Percentiles rank a stretch among this genome's conserved stretches.
These are phyloP conservation scores for Botrytis fabae DNA, from an alignment of 2,329 filamentous ascomycete genomes.

Conservation along the genomic window DNA sequence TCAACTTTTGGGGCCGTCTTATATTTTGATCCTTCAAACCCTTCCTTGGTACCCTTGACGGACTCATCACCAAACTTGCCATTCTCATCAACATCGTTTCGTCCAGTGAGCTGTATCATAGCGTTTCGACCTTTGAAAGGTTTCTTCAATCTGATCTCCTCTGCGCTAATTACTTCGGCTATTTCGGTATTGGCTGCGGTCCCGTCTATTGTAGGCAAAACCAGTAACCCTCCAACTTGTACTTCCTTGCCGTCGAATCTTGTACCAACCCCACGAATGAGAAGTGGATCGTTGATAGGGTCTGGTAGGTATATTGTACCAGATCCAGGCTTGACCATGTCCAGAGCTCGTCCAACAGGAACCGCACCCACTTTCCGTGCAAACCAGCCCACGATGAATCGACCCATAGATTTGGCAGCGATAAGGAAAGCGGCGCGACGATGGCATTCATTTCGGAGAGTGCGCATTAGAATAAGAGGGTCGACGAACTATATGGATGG, in stretches of 20 bases:
- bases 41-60: conserved; percentile 37
- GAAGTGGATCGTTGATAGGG: conserved; percentile 71
- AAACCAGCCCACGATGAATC: conserved; percentile 83
- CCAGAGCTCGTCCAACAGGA: conserved; percentile 89
- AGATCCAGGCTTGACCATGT: conserved; percentile 75
- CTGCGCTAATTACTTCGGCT: conserved; percentile 72
- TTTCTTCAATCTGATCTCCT: conserved; percentile 84
- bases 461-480: conserved; percentile 88
- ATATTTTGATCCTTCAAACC: conserved; percentile 77
- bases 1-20: conserved; percentile 91
- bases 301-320: conserved; percentile 89
- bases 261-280: conserved; percentile 67
- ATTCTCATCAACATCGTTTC: conserved; percentile 68
- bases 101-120: conserved; percentile 77
- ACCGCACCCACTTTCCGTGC: conserved; percentile 85
- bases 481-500: conserved; percentile 74
- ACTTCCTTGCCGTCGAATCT: conserved; percentile 74
- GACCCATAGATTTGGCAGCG: conserved; percentile 91
- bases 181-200: conserved; percentile 79
- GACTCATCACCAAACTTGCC: conserved; percentile 42
- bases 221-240: conserved; percentile 78
- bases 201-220: conserved; percentile 81
- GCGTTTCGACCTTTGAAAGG: conserved; percentile 77
- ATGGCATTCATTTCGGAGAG: conserved; percentile 77
- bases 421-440: conserved; percentile 91